Evolutionary conservation across 2,329 filamentous ascomycete species (phyloP).

Genomic region (Stemphylium beticola): DNA sequence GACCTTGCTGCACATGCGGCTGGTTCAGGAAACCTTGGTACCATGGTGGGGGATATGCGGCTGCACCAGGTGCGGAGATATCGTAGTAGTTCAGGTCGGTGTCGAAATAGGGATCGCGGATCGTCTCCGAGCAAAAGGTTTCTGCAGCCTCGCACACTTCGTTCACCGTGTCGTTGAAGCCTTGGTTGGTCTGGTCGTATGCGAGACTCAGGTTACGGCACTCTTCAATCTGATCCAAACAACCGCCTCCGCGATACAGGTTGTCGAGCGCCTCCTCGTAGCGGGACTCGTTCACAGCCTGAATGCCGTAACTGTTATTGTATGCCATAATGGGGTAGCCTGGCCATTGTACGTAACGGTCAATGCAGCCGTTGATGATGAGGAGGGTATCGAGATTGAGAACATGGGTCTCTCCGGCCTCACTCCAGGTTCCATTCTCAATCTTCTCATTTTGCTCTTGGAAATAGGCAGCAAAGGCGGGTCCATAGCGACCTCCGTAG

Average conservation of each 20-base stretch:
- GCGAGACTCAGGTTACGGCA: constrained; percentile 57
- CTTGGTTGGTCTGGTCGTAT: constrained; percentile 58
- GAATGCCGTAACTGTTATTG: constrained; percentile 66
- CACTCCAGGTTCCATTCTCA: constrained; percentile 45
- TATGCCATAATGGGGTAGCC: constrained; percentile 59
- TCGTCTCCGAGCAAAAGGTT: constrained; percentile 52
- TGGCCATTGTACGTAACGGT: constrained; percentile 56
- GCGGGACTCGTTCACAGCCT: constrained; percentile 56
- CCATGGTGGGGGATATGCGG: constrained; percentile 50
- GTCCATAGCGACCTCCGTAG: constrained; percentile 65
- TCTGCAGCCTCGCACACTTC: constrained; percentile 53
- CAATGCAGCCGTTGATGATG: constrained; percentile 64
- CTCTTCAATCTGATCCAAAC: constrained; percentile 59
- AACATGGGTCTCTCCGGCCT: constrained; percentile 44
- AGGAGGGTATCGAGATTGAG: constrained; percentile 59
- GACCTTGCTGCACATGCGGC: constrained; percentile 58
- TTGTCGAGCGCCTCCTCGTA: constrained; percentile 55
- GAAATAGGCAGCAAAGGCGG: constrained; percentile 63
- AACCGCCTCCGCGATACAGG: constrained; percentile 57
- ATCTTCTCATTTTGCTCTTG: constrained; percentile 64
- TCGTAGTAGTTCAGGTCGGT: constrained; percentile 63
- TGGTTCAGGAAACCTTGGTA: constrained; percentile 64
- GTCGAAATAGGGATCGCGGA: constrained; percentile 55
- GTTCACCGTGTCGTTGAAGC: constrained; percentile 48
- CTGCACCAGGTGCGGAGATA: constrained; percentile 58